These are phyloP conservation scores for Camptophora hylomeconis DNA, from an alignment of 2,329 filamentous ascomycete species.

Conservation along the genomic window DNA sequence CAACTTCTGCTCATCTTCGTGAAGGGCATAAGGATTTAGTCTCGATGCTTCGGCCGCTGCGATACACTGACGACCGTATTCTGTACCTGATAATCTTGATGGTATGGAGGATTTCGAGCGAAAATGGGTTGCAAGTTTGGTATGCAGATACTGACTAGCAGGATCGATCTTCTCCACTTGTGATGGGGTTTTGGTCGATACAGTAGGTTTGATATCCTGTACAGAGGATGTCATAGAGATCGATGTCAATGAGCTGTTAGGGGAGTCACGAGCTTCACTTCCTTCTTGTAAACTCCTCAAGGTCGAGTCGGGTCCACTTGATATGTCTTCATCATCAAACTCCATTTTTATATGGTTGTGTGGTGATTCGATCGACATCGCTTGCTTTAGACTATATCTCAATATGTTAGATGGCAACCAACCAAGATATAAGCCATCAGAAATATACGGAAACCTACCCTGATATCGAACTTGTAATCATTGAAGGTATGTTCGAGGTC, in stretches of 20 bases:
- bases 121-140: constrained; percentile 35
- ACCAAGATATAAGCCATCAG: too few relatives aligned
- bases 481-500: too few relatives aligned
- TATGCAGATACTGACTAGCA: constrained; percentile 16
- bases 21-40: constrained; percentile 77
- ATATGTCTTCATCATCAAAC: constrained; percentile 25
- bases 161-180: constrained; percentile 8
- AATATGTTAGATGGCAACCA: too few relatives aligned
- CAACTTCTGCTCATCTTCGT: constrained; percentile 70
- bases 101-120: constrained; percentile 76
- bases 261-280: constrained; percentile 19
- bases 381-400: constrained; percentile 3
- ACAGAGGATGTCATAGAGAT: constrained; percentile 17
- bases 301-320: constrained; percentile 12
- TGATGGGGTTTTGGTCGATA: constrained; percentile 9
- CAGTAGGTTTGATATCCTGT: constrained; percentile 14
- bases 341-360: constrained; percentile 16
- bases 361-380: constrained; percentile 3
- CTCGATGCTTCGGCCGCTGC: constrained; percentile 79
- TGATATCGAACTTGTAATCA: too few relatives aligned
- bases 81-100: constrained; percentile 52
- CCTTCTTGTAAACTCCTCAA: constrained; percentile 16
- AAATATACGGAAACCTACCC: too few relatives aligned
- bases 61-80: constrained; percentile 87
- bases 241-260: constrained; percentile 21